Evolutionary conservation across 2,329 filamentous ascomycete genomes (phyloP), one percentile per base, ranked within the genome.

Genomic region (Exserohilum turcica): DNA sequence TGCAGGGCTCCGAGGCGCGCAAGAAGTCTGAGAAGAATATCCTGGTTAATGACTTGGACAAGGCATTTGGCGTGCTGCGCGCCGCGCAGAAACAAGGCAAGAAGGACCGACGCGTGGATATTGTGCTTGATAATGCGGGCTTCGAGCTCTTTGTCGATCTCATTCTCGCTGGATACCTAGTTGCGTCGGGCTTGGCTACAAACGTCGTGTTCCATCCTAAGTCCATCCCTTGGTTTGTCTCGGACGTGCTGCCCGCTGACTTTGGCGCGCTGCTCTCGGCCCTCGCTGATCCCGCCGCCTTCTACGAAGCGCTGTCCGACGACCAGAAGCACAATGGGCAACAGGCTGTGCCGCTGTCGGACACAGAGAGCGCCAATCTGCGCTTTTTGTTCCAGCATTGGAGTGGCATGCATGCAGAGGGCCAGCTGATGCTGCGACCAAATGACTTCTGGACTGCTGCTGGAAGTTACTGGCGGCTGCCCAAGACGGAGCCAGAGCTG

Each of bases 121-220:
- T 99, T 60, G 89, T 99, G 2, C 87, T 99, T 5, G 94, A 99
- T 74, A 99, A 99, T 66, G 91, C 94, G 16, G 94, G 94, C 5
- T 99, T 99, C 70, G 94, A 99, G 79, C 84, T 99, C 10, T 99
- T 92, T 70, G 94, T 97, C 61, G 94, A 99, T 70, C 82, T 99
- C 8, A 87, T 97, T 52, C 83, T 99, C 2, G 92, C 91, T 0
- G 93, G 92, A 0, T 99, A 96, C 72, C 82, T 99, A 12, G 82
- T 99, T 6, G 87, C 91, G 0, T 82, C 91, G 0, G 90, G 89
- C 0, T 84, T 99, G 5, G 94, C 94, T 0, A 97, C 92, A 0
- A 86, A 86, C 19, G 82, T 99, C 12, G 86, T 97, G 16, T 83
- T 99, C 8, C 92, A 96, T 68, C 92, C 94, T 45, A 99, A 99